Evolutionary conservation across 495 filamentous ascomycete genomes (phyloP), one percentile per base, ranked within the genome.

Genomic region (Trichoderma orchidacearum): DNA sequence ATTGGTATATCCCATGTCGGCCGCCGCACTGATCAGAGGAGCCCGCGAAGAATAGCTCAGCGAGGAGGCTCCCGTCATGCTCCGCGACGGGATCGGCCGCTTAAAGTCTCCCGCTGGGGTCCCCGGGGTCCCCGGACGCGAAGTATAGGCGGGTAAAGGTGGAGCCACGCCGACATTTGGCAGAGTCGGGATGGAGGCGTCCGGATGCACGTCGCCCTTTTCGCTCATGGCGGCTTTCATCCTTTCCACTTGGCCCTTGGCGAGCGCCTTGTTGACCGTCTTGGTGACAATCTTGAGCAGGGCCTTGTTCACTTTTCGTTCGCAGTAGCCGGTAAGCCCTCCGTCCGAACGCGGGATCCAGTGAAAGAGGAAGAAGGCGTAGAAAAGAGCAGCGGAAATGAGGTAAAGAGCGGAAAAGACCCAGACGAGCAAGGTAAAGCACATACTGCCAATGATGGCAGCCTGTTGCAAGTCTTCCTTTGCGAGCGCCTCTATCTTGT

Each of bases 371-470:
- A 93, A 98, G 58, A 84, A 76, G 28, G 95, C 67, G 67, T 95
- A 98, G 36, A 94, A 80, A 1, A 92, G 58, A 38, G 81, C 70
- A 0, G 88, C 88, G 8, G 88, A 61, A 6, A 87, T 64, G 45
- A 98, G 75, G 30, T 83, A 86, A 36, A 96, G 63, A 12, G 86
- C 79, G 0, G 85, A 83, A 58, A 98, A 78, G 9, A 92, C 73
- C 92, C 92, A 98, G 63, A 98, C 81, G 57, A 96, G 64, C 27
- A 96, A 67, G 0, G 92, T 96, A 67, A 95, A 96, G 30, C 87
- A 67, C 93, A 98, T 98, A 65, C 88, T 83, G 29, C 81, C 82
- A 23, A 96, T 72, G 56, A 95, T 85, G 55, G 94, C 73, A 11
- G 86, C 87, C 64, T 92, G 89, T 36, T 83, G 75, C 56, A 78